Conservation (phyloP, 2,329 filamentous ascomycete species). For the Fusarium redolens region DNA sequence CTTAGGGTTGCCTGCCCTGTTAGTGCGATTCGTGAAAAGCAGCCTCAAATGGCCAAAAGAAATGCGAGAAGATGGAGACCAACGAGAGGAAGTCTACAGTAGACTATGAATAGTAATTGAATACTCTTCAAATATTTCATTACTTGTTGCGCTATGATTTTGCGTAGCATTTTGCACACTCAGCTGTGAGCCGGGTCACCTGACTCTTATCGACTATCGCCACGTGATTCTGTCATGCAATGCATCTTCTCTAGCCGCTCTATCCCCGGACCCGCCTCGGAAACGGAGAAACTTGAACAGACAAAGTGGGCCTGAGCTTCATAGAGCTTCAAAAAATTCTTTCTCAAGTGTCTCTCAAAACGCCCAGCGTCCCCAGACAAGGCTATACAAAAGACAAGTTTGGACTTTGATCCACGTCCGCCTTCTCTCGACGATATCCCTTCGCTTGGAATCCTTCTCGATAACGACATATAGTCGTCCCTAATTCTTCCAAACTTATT, state of each 20-base stretch:
- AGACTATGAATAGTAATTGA: not conserved
- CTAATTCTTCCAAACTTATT: constrained; percentile 35
- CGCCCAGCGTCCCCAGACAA: constrained; percentile 44
- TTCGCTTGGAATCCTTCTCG: constrained; percentile 27
- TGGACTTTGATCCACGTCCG: constrained; percentile 46
- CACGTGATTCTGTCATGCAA: constrained; percentile 36
- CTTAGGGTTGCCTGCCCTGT: constrained; percentile 57
- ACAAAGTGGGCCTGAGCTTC: constrained; percentile 44
- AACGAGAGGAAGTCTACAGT: not conserved
- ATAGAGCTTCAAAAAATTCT: constrained; percentile 55
- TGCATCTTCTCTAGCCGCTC: constrained; percentile 3
- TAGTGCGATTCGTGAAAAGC: constrained; percentile 8
- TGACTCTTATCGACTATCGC: constrained; percentile 26
- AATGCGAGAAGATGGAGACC: constrained; percentile 3
- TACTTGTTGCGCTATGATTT: not conserved
- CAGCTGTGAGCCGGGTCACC: constrained; percentile 35
- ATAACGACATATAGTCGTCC: constrained; percentile 34
- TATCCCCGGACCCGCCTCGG: constrained; percentile 32
- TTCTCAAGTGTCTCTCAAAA: constrained; percentile 43
- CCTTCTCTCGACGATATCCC: constrained; percentile 39
- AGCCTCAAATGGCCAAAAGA: constrained; percentile 16
- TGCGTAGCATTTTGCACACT: too few relatives aligned
- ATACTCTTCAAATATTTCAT: not conserved
- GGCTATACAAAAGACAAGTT: constrained; percentile 48
- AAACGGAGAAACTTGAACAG: constrained; percentile 41